These are phyloP conservation scores for Microstegium vimineum DNA, from an alignment of 176 grass and related monocot genomes.

Conservation along the genomic window DNA sequence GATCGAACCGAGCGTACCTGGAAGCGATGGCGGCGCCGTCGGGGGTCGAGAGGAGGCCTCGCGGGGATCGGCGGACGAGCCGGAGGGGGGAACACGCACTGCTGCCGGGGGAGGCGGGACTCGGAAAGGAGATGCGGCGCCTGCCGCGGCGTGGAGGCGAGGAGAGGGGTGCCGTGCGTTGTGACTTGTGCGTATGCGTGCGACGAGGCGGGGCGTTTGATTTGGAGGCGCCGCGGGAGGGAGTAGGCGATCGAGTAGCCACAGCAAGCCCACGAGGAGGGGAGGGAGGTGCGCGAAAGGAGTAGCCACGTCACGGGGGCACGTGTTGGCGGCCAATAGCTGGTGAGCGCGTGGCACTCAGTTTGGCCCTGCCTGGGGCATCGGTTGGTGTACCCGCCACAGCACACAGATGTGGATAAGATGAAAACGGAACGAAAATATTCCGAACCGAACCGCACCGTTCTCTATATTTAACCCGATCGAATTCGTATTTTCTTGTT, in stretches of 20 bases:
- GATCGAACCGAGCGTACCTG: constrained; percentile 12
- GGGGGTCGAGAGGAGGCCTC: background rate
- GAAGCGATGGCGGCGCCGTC: background rate
- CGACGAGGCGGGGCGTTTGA: background rate
- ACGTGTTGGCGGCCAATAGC: constrained; percentile 47
- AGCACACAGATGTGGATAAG: background rate
- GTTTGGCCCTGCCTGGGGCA: background rate
- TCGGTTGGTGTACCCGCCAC: background rate
- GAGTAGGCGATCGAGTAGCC: background rate
- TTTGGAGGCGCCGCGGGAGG: background rate
- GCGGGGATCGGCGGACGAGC: background rate
- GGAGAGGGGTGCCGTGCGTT: background rate
- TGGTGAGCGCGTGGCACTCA: constrained; percentile 2
- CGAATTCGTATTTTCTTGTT: no score
- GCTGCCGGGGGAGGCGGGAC: background rate
- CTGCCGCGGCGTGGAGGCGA: background rate
- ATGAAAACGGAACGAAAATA: no score
- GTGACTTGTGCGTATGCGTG: background rate
- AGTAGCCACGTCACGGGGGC: constrained; percentile 46
- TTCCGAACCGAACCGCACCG: no score
- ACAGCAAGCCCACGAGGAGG: no score
- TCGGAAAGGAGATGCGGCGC: background rate
- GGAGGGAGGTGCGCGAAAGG: constrained; percentile 10
- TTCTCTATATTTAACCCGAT: no score
- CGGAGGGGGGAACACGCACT: background rate